Conservation (phyloP, 2,329 filamentous ascomycete genomes). For the Zymoseptoria ardabiliae region DNA sequence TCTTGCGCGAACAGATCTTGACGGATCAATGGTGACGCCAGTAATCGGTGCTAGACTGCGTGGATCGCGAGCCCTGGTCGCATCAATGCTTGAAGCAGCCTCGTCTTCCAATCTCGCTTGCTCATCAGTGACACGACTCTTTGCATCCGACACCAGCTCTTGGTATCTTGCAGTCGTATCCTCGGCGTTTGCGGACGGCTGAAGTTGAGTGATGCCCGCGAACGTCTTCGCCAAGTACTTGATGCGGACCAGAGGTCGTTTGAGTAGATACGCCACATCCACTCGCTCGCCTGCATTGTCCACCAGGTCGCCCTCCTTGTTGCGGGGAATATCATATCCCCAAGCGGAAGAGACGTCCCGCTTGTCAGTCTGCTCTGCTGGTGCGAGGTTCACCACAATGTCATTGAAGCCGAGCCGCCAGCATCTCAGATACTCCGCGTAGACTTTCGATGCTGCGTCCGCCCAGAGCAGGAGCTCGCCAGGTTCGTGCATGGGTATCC, state of each 20-base stretch:
- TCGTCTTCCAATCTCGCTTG: slow-evolving; percentile 72
- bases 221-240: slow-evolving; percentile 83
- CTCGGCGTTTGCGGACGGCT: slow-evolving; percentile 50
- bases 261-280: slow-evolving; percentile 88
- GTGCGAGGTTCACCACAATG: slow-evolving; percentile 85
- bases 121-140: slow-evolving; percentile 66
- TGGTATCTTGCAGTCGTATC: slow-evolving; percentile 59
- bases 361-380: slow-evolving; percentile 51
- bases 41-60: slow-evolving; percentile 66
- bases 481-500: slow-evolving; percentile 66
- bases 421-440: slow-evolving; percentile 74
- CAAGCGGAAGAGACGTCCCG: slow-evolving; percentile 38
- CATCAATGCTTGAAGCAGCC: slow-evolving; percentile 75
- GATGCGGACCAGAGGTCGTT: slow-evolving; percentile 76
- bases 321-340: slow-evolving; percentile 49
- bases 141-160: slow-evolving; percentile 66
- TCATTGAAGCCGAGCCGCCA: slow-evolving; percentile 95
- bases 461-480: slow-evolving; percentile 74
- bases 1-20: slow-evolving; percentile 76
- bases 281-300: slow-evolving; percentile 72
- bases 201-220: slow-evolving; percentile 56
- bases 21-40: slow-evolving; percentile 64
- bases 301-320: slow-evolving; percentile 54
- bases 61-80: slow-evolving; percentile 70
- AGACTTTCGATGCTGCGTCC: slow-evolving; percentile 66